These are phyloP conservation scores for Aspergillus avenaceus DNA, from an alignment of 495 filamentous ascomycete species.

Conservation along the genomic window DNA sequence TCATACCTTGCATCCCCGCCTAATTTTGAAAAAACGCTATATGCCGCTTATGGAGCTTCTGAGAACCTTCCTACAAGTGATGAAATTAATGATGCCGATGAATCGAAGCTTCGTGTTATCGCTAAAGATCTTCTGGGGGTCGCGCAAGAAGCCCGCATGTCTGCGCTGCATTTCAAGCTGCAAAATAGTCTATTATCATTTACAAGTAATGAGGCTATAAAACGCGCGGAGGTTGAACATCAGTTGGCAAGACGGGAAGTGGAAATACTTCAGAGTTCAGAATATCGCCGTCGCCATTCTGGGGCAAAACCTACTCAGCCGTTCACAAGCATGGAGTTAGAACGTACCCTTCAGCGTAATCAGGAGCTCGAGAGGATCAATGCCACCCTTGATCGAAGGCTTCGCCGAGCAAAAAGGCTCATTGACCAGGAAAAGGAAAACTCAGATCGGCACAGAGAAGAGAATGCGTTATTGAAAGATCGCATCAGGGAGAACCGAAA, in stretches of 20 bases:
- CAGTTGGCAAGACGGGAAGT: constrained; percentile 90
- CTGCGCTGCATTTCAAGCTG: constrained; percentile 85
- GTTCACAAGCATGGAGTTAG: constrained; percentile 34
- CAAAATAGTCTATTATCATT: constrained; percentile 85
- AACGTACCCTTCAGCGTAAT: constrained; percentile 44
- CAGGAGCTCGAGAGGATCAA: constrained; percentile 63
- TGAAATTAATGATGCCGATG: constrained; percentile 59
- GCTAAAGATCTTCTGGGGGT: constrained; percentile 48
- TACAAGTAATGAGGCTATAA: constrained; percentile 79
- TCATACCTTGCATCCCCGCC: constrained; percentile 53
- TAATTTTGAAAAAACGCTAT: constrained; percentile 52
- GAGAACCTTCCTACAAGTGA: constrained; percentile 56
- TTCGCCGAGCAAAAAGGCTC: constrained; percentile 69
- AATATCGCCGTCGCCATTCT: constrained; percentile 38
- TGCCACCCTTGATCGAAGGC: constrained; percentile 54
- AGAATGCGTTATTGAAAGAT: constrained; percentile 69
- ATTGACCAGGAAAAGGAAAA: constrained; percentile 63
- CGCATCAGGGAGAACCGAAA: constrained; percentile 85
- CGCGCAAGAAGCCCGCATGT: constrained; percentile 66
- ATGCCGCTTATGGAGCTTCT: constrained; percentile 43
- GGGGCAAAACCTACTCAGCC: constrained; percentile 31
- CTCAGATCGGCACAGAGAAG: constrained; percentile 51
- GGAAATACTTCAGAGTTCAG: constrained; percentile 68
- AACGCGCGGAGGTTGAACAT: constrained; percentile 87
- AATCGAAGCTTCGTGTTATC: constrained; percentile 58